A percentile compares a stretch with the other conserved stretches of the same genome.
phyloP scores from a whole-genome alignment of 345 rosid species.

The Combretum micranthum region DNA sequence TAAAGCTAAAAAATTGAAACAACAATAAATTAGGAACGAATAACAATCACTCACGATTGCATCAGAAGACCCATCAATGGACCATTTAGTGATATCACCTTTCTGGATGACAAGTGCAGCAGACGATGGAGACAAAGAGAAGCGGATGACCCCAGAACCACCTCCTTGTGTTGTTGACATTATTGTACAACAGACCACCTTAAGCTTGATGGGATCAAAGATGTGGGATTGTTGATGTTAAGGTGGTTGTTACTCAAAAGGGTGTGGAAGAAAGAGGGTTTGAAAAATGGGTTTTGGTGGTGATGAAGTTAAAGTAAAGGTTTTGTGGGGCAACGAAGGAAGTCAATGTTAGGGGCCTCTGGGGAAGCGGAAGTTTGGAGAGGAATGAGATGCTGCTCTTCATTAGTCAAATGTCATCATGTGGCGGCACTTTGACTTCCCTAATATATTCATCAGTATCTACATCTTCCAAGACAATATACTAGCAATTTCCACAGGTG shows the following conservation, averaged over 20 bases:
- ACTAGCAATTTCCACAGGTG: no score
- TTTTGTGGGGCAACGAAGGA: not conserved
- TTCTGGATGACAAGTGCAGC: conserved; percentile 47
- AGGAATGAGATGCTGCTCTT: no score
- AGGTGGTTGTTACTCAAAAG: not conserved
- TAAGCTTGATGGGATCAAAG: no score
- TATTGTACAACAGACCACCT: conserved; percentile 3
- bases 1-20: not conserved
- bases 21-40: no score
- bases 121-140: conserved; percentile 43
- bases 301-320: conserved; percentile 2
- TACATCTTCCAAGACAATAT: no score
- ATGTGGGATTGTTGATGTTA: not conserved
- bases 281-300: not conserved
- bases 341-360: not conserved
- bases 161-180: conserved; percentile 31
- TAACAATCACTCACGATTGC: conserved; percentile 44
- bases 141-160: conserved; percentile 17
- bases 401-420: no score
- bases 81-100: conserved; percentile 89
- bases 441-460: no score
- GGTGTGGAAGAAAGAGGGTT: conserved; percentile 1
- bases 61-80: conserved; percentile 62
- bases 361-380: no score
- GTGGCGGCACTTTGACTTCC: no score